A percentile compares a stretch with the other conserved stretches of the same genome.
Conservation (phyloP, 2,329 filamentous ascomycete species). For the Apiospora malaysiana region DNA sequence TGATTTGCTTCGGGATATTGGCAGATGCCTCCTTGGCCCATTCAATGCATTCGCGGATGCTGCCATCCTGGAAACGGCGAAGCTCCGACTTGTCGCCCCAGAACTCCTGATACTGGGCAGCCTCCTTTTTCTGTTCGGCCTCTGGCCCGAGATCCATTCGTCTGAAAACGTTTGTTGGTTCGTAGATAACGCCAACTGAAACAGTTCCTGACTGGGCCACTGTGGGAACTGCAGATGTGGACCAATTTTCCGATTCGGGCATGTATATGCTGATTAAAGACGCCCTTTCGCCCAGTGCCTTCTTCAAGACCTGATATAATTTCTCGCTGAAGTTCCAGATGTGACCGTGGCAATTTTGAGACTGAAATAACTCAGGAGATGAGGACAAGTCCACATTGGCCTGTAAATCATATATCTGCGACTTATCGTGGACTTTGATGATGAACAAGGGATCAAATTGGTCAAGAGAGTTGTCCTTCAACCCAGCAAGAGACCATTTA, state of each 20-base stretch:
- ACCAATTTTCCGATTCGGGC: conserved; percentile 50
- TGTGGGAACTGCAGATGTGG: conserved; percentile 47
- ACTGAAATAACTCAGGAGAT: conserved; percentile 30
- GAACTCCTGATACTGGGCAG: conserved; percentile 82
- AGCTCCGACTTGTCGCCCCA: conserved; percentile 96
- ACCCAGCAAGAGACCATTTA: conserved; percentile 72
- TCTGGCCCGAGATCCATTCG: conserved; percentile 87
- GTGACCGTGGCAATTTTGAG: conserved; percentile 50
- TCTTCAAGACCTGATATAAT: conserved; percentile 68
- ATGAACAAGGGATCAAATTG: conserved; percentile 90
- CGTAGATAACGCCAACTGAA: conserved; percentile 72
- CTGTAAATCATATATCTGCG: conserved; percentile 62
- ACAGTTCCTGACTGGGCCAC: conserved; percentile 47
- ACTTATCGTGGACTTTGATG: conserved; percentile 57
- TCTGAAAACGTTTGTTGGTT: conserved; percentile 74
- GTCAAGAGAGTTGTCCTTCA: conserved; percentile 75
- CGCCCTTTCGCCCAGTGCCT: conserved; percentile 77
- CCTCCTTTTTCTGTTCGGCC: conserved; percentile 84
- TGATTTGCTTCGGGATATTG: conserved; percentile 69
- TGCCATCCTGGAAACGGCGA: conserved; percentile 92
- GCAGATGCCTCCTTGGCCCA: conserved; percentile 72
- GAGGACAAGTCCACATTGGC: conserved; percentile 40
- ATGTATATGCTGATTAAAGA: conserved; percentile 67
- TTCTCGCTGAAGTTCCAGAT: conserved; percentile 57
- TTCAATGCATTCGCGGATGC: conserved; percentile 88